Evolutionary conservation across 1,139 yeast species (phyloP).

Genomic region (Starmera stellimalicola): DNA sequence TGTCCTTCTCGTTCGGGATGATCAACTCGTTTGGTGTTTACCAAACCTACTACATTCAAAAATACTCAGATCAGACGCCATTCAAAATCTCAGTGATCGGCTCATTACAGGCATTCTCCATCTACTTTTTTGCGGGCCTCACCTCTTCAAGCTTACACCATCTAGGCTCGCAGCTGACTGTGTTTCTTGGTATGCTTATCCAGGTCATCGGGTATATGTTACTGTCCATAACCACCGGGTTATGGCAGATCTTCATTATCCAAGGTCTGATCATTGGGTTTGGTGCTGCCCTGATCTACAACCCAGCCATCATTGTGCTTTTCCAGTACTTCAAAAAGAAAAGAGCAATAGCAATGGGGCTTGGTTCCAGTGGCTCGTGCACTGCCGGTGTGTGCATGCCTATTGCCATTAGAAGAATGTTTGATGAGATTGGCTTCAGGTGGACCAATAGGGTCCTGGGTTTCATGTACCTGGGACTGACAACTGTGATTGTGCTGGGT

Average conservation of each 20-base stretch:
- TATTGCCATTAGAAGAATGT: constrained; percentile 27
- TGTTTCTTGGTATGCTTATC: constrained; percentile 33
- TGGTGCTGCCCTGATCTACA: constrained; percentile 37
- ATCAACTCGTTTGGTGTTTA: constrained; percentile 46
- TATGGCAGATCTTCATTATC: constrained; percentile 42
- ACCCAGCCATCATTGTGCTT: constrained; percentile 32
- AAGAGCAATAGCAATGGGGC: constrained; percentile 48
- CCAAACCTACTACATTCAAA: constrained; percentile 32
- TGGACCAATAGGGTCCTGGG: constrained; percentile 44
- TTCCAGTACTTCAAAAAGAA: constrained; percentile 47
- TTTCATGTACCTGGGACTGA: constrained; percentile 31
- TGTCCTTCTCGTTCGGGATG: constrained; percentile 45
- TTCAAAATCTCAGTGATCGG: constrained; percentile 21
- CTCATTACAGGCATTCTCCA: constrained; percentile 21
- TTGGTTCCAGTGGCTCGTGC: constrained; percentile 53
- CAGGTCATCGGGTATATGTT: constrained; percentile 36
- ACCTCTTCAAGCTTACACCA: constrained; percentile 28
- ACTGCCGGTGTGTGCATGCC: constrained; percentile 54
- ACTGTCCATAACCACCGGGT: constrained; percentile 29
- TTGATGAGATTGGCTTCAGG: constrained; percentile 34
- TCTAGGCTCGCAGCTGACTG: constrained; percentile 30
- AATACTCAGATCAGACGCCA: constrained; percentile 16
- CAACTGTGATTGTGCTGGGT: constrained; percentile 24
- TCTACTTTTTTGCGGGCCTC: constrained; percentile 30
- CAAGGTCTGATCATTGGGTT: constrained; percentile 44